Evolutionary conservation across 495 filamentous ascomycete genomes (phyloP).

Genomic region (Penicillium crystallinum): DNA sequence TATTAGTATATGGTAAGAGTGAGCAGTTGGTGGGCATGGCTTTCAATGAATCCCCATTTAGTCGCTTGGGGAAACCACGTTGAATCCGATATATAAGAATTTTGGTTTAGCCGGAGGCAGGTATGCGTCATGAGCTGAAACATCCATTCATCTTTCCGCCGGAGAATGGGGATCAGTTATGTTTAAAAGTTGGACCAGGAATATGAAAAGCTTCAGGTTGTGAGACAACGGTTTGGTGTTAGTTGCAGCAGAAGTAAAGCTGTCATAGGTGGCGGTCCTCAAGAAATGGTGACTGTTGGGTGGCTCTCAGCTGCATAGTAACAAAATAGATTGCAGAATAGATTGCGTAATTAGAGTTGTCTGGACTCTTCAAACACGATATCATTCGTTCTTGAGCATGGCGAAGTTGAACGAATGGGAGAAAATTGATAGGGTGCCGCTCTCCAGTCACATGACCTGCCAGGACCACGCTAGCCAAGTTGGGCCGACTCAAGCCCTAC

Average conservation of each 20-base stretch:
- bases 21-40: background rate
- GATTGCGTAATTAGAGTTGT: no score
- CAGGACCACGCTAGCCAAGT: background rate
- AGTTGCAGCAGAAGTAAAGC: background rate
- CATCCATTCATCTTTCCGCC: background rate
- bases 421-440: background rate
- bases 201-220: background rate
- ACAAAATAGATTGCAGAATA: no score
- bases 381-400: background rate
- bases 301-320: no score
- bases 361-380: background rate
- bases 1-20: no score
- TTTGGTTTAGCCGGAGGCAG: background rate
- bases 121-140: background rate
- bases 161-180: background rate
- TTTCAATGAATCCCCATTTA: background rate
- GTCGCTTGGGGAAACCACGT: background rate
- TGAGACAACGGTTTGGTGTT: background rate
- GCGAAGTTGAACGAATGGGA: background rate
- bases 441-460: background rate
- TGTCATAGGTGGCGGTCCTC: background rate
- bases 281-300: background rate
- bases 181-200: background rate
- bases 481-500: conserved; percentile 1
- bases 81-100: background rate